phyloP scores from a whole-genome alignment of 768 basidiomycete genomes.

The Sistotremastrum suecicum region DNA sequence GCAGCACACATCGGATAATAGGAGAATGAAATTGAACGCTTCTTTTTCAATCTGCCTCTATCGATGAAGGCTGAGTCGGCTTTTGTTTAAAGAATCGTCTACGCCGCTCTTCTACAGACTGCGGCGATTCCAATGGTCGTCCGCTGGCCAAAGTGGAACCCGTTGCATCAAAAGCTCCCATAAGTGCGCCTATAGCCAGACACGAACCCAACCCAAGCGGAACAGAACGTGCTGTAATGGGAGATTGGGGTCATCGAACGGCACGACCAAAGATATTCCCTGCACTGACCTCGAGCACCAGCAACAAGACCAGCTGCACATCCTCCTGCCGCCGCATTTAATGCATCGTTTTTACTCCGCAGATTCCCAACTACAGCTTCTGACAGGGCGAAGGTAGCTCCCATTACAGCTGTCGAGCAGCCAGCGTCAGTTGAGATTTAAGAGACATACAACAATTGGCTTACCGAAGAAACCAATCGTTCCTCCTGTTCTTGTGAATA shows the following conservation, averaged over 20 bases:
- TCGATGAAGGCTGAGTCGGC: constrained; percentile 22
- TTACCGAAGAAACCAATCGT: constrained; percentile 87
- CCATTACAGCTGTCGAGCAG: constrained; percentile 64
- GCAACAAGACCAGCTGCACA: constrained; percentile 91
- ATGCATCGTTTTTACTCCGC: constrained; percentile 60
- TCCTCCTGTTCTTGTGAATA: constrained; percentile 75
- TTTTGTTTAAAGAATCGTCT: constrained; percentile 73
- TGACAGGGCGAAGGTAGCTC: constrained; percentile 70
- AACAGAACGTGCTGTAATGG: constrained; percentile 56
- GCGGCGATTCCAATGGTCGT: constrained; percentile 10
- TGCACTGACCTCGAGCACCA: constrained; percentile 58
- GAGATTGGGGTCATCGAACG: constrained; percentile 8
- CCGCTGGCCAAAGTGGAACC: constrained; percentile 43
- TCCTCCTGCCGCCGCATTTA: constrained; percentile 76
- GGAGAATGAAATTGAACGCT: no score
- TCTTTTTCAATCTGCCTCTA: not conserved
- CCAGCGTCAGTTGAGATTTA: not conserved
- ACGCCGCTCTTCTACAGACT: constrained; percentile 52
- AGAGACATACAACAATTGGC: constrained; percentile 13
- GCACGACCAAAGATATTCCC: not conserved
- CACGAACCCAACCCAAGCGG: constrained; percentile 74
- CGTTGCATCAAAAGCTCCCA: constrained; percentile 72
- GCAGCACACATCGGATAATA: no score
- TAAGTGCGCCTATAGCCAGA: constrained; percentile 58
- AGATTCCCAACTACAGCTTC: constrained; percentile 73